Percentiles rank a stretch among this genome's conserved stretches.
phyloP scores from a whole-genome alignment of 257 asterid species.

The Rauvolfia tetraphylla region DNA sequence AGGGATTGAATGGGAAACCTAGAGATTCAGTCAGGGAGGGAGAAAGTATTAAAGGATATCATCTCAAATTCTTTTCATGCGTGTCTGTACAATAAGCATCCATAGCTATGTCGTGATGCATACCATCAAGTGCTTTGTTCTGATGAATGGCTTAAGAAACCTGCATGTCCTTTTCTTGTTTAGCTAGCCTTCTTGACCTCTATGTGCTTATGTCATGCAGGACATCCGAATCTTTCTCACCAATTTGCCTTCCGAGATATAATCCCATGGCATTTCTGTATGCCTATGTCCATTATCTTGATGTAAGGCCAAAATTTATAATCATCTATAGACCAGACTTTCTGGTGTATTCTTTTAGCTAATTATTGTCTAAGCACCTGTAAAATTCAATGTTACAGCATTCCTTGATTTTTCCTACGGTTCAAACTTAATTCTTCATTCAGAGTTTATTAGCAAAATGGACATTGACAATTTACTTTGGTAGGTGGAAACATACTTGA shows the following conservation, averaged over 20 bases:
- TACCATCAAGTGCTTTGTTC: not conserved
- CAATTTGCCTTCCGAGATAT: conserved; percentile 97
- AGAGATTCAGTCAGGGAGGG: not conserved
- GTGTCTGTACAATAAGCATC: not conserved
- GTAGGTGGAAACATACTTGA: conserved; percentile 83
- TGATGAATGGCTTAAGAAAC: not conserved
- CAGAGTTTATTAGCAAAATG: not conserved
- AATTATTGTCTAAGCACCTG: not conserved
- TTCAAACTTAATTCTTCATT: not conserved
- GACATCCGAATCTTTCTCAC: conserved; percentile 97
- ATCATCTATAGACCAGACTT: not conserved
- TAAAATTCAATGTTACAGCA: not conserved
- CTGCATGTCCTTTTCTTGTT: not conserved
- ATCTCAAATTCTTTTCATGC: not conserved
- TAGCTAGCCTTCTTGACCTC: not conserved
- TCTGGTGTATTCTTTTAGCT: not conserved
- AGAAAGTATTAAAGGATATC: not conserved
- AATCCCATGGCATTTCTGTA: conserved; percentile 90
- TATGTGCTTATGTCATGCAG: conserved; percentile 33
- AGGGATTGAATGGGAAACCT: not conserved
- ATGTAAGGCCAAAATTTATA: conserved; percentile 49
- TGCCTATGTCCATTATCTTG: conserved; percentile 97
- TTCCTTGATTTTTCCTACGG: not conserved
- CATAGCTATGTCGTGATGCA: not conserved
- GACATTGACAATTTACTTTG: conserved; percentile 9